These are phyloP conservation scores for Globisporangium okanoganense DNA, from an alignment of 352 stramenopile species.

Conservation along the genomic window DNA sequence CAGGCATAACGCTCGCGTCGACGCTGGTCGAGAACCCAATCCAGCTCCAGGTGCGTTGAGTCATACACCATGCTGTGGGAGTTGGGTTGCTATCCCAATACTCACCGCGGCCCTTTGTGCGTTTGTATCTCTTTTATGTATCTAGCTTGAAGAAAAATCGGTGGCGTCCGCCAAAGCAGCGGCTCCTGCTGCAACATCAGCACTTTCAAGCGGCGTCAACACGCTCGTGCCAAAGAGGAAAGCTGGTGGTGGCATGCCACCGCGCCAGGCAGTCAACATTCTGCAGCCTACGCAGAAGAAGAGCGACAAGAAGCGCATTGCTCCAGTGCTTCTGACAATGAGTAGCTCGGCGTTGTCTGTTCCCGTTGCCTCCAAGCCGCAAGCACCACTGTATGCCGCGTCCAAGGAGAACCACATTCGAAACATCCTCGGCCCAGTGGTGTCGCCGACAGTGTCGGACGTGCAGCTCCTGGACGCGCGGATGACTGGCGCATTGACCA, in stretches of 20 bases:
- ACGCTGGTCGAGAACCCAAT: conserved; percentile 80
- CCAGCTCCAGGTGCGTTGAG: conserved; percentile 53
- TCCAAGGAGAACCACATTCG: conserved; percentile 79
- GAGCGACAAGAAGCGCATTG: conserved; percentile 65
- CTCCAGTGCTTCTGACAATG: conserved; percentile 38
- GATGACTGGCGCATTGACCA: conserved; percentile 35
- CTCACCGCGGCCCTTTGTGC: not conserved
- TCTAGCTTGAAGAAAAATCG: conserved; percentile 65
- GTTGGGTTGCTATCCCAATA: not conserved
- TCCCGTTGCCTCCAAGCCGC: not conserved
- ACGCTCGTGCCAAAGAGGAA: conserved; percentile 73
- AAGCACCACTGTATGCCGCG: conserved; percentile 30
- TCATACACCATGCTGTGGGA: not conserved
- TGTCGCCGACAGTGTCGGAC: conserved; percentile 49
- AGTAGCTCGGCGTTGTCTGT: conserved; percentile 13
- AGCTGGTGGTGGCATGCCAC: conserved; percentile 16
- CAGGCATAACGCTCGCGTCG: conserved; percentile 73
- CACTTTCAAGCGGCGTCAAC: conserved; percentile 21
- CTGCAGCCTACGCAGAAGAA: conserved; percentile 35
- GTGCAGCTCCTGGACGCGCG: conserved; percentile 51
- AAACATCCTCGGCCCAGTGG: conserved; percentile 64
- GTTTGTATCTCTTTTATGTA: not conserved
- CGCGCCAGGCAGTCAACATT: conserved; percentile 30
- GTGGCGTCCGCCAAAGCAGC: conserved; percentile 10
- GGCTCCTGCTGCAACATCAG: not conserved